phyloP scores from a whole-genome alignment of 148 eudicot genomes.

The Rhododendron molle region DNA sequence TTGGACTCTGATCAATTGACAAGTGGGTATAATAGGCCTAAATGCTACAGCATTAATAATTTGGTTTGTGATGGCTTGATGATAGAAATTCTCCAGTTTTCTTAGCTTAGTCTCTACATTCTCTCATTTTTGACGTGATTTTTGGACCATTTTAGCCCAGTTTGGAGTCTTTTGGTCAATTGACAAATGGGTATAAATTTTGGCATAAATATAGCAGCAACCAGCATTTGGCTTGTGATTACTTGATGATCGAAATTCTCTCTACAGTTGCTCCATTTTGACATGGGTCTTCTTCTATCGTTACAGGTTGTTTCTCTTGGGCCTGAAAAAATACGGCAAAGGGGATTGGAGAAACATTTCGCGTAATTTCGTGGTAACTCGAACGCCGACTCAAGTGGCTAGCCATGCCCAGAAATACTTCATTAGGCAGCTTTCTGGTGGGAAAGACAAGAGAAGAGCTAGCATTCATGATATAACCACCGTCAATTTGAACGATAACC shows the following conservation, averaged over 20 bases:
- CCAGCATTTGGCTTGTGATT: background rate
- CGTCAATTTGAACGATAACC: constrained; percentile 52
- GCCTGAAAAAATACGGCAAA: constrained; percentile 84
- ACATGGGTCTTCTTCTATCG: background rate
- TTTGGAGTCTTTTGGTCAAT: background rate
- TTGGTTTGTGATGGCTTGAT: background rate
- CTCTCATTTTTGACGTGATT: background rate
- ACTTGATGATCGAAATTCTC: background rate
- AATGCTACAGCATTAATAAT: background rate
- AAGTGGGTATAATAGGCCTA: background rate
- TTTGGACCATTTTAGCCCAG: background rate
- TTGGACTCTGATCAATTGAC: background rate
- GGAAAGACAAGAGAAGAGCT: constrained; percentile 87
- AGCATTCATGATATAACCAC: constrained; percentile 93
- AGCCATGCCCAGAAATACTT: constrained; percentile 97
- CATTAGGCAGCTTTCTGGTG: constrained; percentile 83
- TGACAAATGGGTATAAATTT: background rate
- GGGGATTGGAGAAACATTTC: constrained; percentile 99
- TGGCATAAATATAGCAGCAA: background rate
- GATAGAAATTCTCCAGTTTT: background rate
- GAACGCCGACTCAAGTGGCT: constrained; percentile 94
- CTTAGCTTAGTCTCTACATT: background rate
- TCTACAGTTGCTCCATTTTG: constrained; percentile 7
- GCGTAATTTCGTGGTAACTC: constrained; percentile 70
- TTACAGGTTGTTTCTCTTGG: constrained; percentile 77